Evolutionary conservation across 2,329 filamentous ascomycete species (phyloP).

Genomic region (Pseudogymnoascus verrucosus): DNA sequence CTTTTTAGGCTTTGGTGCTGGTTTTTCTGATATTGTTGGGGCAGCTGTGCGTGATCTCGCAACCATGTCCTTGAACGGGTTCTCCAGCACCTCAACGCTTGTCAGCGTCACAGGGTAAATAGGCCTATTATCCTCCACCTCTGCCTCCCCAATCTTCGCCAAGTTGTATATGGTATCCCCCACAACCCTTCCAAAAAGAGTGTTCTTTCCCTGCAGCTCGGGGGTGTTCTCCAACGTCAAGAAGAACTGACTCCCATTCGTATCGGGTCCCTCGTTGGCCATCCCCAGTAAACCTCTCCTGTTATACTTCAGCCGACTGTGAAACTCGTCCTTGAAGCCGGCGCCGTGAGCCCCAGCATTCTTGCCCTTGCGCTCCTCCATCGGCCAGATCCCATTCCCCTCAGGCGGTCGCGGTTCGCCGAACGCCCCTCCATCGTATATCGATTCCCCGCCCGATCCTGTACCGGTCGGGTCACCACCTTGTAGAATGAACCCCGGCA

Average conservation of each 20-base stretch:
- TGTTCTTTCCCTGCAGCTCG: constrained; percentile 84
- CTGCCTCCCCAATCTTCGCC: constrained; percentile 84
- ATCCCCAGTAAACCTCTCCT: constrained; percentile 86
- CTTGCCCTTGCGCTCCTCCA: constrained; percentile 54
- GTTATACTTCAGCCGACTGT: constrained; percentile 88
- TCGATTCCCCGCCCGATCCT: constrained; percentile 83
- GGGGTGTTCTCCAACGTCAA: constrained; percentile 79
- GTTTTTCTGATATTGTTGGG: constrained; percentile 37
- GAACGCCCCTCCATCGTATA: constrained; percentile 77
- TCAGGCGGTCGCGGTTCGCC: constrained; percentile 31
- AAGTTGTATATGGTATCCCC: constrained; percentile 96
- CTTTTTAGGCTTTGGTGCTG: constrained; percentile 56
- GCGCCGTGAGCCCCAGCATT: constrained; percentile 53
- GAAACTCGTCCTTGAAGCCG: constrained; percentile 76
- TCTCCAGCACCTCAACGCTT: constrained; percentile 65
- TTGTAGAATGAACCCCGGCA: constrained; percentile 87
- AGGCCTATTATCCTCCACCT: constrained; percentile 75
- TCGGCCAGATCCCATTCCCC: constrained; percentile 36
- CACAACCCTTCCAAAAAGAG: constrained; percentile 83
- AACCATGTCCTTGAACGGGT: constrained; percentile 76
- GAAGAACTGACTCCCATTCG: constrained; percentile 96
- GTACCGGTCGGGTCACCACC: constrained; percentile 92
- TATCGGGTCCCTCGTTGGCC: constrained; percentile 79
- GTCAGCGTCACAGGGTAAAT: constrained; percentile 78
- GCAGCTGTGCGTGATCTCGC: constrained; percentile 53